Evolutionary conservation across 2,329 filamentous ascomycete genomes (phyloP).

Genomic region (Curvularia eragrostidis): DNA sequence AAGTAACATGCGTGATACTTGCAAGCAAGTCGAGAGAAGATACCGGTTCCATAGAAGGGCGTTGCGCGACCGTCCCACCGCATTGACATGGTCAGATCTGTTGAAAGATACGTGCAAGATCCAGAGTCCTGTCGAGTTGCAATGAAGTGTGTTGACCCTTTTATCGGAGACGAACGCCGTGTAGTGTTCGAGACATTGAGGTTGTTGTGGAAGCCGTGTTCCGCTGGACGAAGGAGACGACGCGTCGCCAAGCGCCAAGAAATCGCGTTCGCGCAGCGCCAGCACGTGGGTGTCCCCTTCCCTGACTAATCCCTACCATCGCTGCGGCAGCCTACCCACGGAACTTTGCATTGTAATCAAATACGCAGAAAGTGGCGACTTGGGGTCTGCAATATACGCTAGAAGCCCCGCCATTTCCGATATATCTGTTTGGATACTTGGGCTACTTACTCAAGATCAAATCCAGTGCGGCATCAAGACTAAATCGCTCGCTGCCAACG

Average conservation of each 20-base stretch:
- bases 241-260: constrained; percentile 25
- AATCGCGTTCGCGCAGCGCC: constrained; percentile 6
- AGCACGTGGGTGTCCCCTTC: constrained; percentile 8
- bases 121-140: constrained; percentile 24
- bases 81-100: constrained; percentile 39
- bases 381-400: background rate
- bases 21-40: constrained; percentile 46
- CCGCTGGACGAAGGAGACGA: constrained; percentile 3
- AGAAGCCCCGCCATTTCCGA: background rate
- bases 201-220: constrained; percentile 20
- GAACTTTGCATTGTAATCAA: background rate
- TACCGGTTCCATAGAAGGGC: constrained; percentile 25
- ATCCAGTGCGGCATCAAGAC: background rate
- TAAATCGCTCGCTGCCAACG: background rate
- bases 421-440: background rate
- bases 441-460: background rate
- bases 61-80: constrained; percentile 34
- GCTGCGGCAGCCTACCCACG: background rate
- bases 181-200: constrained; percentile 23
- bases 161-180: constrained; percentile 14
- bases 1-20: constrained; percentile 69
- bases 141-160: constrained; percentile 8
- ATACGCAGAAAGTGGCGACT: background rate
- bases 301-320: constrained; percentile 17
- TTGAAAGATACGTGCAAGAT: constrained; percentile 10